These are phyloP conservation scores for Amanita rubescens DNA, from an alignment of 768 basidiomycete species.

Conservation along the genomic window DNA sequence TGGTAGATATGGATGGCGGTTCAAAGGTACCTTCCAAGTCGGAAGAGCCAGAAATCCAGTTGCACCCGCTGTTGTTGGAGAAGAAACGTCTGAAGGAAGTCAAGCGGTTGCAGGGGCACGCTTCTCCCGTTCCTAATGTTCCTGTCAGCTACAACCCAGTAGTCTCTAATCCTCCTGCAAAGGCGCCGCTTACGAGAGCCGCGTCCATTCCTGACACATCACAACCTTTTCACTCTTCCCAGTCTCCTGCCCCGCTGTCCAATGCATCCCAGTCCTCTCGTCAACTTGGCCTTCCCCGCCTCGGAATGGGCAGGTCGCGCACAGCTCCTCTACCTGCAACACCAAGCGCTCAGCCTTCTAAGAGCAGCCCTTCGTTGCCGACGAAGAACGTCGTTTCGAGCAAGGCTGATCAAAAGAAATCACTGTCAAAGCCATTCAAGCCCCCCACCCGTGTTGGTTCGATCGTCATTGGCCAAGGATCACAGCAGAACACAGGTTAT, in stretches of 20 bases:
- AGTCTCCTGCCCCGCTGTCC: not conserved
- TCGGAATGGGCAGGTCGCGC: constrained; percentile 4
- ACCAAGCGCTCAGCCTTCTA: not conserved
- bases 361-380: not conserved
- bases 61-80: constrained; percentile 4
- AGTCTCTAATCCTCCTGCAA: not conserved
- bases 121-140: not conserved
- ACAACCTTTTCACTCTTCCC: not conserved
- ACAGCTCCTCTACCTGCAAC: not conserved
- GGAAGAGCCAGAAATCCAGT: not conserved
- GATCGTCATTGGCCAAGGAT: not conserved
- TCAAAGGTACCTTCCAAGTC: not conserved
- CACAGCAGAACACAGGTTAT: not conserved
- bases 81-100: constrained; percentile 1
- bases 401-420: not conserved
- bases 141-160: not conserved
- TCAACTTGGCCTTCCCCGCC: not conserved
- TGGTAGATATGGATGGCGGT: not conserved
- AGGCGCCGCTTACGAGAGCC: not conserved
- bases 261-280: not conserved
- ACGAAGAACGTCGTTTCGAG: not conserved
- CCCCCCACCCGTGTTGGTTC: not conserved
- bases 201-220: not conserved
- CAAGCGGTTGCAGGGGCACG: not conserved
- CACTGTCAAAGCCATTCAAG: not conserved